Evolutionary conservation across 768 basidiomycete species (phyloP).

Genomic region (Suillus plorans): DNA sequence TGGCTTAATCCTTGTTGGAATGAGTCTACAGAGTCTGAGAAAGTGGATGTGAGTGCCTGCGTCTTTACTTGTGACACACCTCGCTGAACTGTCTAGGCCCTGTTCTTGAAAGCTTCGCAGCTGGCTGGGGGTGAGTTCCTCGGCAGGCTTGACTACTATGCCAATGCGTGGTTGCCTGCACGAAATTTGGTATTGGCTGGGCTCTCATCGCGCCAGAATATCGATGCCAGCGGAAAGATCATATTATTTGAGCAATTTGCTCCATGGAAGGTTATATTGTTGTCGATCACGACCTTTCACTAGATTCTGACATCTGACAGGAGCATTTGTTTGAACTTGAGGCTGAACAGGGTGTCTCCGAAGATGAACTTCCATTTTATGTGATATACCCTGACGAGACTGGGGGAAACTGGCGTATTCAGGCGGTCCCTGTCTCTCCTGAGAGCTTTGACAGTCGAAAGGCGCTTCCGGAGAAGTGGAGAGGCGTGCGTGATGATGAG

Average conservation of each 20-base stretch:
- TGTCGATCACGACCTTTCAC: neutral
- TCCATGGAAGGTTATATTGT: conserved; percentile 77
- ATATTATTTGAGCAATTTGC: conserved; percentile 77
- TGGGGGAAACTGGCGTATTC: conserved; percentile 79
- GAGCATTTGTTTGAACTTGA: conserved; percentile 94
- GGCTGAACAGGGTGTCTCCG: conserved; percentile 45
- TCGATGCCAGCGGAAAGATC: conserved; percentile 75
- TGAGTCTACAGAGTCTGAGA: conserved; percentile 61
- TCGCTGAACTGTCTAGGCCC: conserved; percentile 43
- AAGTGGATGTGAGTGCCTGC: conserved; percentile 65
- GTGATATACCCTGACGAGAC: conserved; percentile 88
- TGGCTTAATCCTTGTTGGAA: conserved; percentile 94
- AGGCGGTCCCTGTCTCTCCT: conserved; percentile 81
- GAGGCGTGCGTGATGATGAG: conserved; percentile 84
- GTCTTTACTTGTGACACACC: conserved; percentile 6
- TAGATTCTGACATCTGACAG: conserved; percentile 35
- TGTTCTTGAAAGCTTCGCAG: conserved; percentile 76
- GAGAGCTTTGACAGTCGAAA: conserved; percentile 91
- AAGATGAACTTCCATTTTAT: conserved; percentile 66
- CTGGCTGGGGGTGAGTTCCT: conserved; percentile 87
- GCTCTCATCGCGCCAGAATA: conserved; percentile 49
- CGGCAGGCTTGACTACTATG: conserved; percentile 75
- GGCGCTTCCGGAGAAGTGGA: conserved; percentile 90
- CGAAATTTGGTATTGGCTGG: conserved; percentile 72
- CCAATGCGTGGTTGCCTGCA: conserved; percentile 91